Percentiles rank a stretch among this genome's conserved stretches.
Evolutionary conservation across 1,284 basidiomycete genomes (phyloP).

Genomic region (Violaceomyces palustris): DNA sequence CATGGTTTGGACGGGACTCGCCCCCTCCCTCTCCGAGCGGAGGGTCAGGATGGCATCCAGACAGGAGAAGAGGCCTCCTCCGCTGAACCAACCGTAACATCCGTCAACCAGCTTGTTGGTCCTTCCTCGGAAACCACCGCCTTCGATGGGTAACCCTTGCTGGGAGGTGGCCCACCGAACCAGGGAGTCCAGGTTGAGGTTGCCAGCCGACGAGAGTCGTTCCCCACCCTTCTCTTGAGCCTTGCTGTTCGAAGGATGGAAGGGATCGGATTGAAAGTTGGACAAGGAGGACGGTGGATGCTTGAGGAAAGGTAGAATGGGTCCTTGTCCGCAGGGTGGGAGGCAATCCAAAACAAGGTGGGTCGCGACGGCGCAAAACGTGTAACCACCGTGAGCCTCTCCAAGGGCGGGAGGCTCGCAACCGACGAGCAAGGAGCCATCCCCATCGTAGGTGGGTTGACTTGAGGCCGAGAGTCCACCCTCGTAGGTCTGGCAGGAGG

Average conservation of each 20-base stretch:
- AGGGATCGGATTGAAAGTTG: background rate
- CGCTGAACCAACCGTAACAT: constrained; percentile 94
- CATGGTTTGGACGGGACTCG: too few species aligned
- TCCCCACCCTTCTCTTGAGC: background rate
- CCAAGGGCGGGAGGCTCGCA: constrained; percentile 79
- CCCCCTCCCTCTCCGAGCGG: too few species aligned
- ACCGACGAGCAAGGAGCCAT: constrained; percentile 60
- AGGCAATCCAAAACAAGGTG: constrained; percentile 72
- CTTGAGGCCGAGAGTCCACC: constrained; percentile 87
- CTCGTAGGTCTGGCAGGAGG: constrained; percentile 92
- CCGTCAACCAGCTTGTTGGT: constrained; percentile 98
- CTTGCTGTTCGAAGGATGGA: background rate
- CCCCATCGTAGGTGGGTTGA: constrained; percentile 59
- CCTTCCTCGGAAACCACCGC: constrained; percentile 86
- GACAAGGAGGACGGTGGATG: background rate
- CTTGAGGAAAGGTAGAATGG: background rate
- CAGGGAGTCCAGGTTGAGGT: constrained; percentile 63
- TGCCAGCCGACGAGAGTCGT: constrained; percentile 33
- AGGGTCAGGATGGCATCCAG: too few species aligned
- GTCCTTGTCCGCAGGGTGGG: constrained; percentile 1
- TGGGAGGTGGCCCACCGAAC: constrained; percentile 79
- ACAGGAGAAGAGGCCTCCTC: constrained; percentile 81
- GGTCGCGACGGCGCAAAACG: constrained; percentile 81
- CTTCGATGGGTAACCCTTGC: constrained; percentile 77
- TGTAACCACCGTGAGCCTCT: constrained; percentile 97